Evolutionary conservation across 352 stramenopile genomes (phyloP), one percentile per base, ranked within the genome.

Genomic region (Globisporangium mamillatum): DNA sequence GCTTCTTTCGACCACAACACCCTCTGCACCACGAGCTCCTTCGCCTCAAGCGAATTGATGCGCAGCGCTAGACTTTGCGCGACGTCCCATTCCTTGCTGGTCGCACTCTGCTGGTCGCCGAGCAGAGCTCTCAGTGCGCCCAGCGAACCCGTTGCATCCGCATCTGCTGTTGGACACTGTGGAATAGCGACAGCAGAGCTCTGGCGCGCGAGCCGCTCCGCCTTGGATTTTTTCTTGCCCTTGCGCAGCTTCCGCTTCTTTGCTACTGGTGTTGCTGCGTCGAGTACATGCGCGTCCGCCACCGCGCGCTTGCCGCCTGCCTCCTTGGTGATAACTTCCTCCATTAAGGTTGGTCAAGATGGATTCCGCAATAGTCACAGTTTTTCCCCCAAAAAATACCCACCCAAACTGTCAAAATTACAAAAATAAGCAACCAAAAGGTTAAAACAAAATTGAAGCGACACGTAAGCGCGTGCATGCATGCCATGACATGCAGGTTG

Each of bases 1-100:
- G 72, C 76, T 36, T 76, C 38, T 18, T 74, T 77, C 8, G 69
- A 27, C 44, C 68, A 70, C 48, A 93, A 67, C 66, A 93, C 71
- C 12, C 62, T 61, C 7, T 62, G 66, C 6, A 92, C 68, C 25
- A 92, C 61, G 12, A 74, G 64, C 29, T 70, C 60, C 5, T 77
- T 75, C 5, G 84, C 81, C n/a, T 79, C 75, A 0, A 38, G 2
- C 6, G 76, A 75, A 9, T 60, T 69, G 8, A 91, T 63, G 1
- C 70, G 79, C 67, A 83, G 72, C 16, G 82, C 81, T 36, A 91
- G 50, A 54, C 70, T 75, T 66, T 92, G 83, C 22, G 83, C 85
- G 25, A 71, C 66, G 65, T 93, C 86, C 86, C 86, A 93, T 20
- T 82, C 73, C 18, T 50, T 55, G 27, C 60, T 72, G 18, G 34